Evolutionary conservation across 1,284 basidiomycete species (phyloP), one percentile per base, ranked within the genome.

Genomic region (Lignosus rhinocerotis): DNA sequence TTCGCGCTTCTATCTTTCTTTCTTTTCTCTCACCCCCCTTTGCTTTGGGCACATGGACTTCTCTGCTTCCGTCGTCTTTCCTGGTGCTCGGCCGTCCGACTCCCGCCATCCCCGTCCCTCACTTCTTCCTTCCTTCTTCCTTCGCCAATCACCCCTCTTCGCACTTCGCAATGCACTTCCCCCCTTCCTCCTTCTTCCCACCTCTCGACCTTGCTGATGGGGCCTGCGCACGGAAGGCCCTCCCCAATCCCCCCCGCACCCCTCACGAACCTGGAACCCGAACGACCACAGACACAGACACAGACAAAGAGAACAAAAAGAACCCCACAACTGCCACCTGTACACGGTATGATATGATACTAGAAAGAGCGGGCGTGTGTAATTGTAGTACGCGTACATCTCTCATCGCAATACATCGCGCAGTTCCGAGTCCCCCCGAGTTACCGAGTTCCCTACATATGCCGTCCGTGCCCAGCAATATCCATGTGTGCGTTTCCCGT

Each of bases 291-390:
- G 45, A 42, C 31, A 34, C 14, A 36, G 45, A 49, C 44, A 25
- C 17, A 42, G 45, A 42, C 31, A 34, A 19, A 36, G 45, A 49
- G 36, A 60, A 47, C 41, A 53, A 39, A 53, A 47, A 58, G 39
- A 31, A 60, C 53, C 52, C 43, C 17, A 55, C 42, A 52, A 44
- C 11, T 34, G 21, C 56, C 50, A 19, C 54, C 54, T 68, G 65
- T 68, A 66, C 58, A 65, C 50, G 60, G 58, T 61, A 59, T 57
- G 64, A 66, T 60, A 65, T 64, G 25, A 70, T n/a, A n/a, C 12
- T 45, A 72, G 69, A 72, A 66, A 69, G 64, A 61, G 62, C 59
- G 63, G 60, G 66, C 60, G 63, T 72, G 63, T 72, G 67, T 69
- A 69, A 68, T 69, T 25, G 25, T 25, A 67, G 64, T 70, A 70